phyloP scores from a whole-genome alignment of 129 eudicot genomes.

The Arctium lappa region DNA sequence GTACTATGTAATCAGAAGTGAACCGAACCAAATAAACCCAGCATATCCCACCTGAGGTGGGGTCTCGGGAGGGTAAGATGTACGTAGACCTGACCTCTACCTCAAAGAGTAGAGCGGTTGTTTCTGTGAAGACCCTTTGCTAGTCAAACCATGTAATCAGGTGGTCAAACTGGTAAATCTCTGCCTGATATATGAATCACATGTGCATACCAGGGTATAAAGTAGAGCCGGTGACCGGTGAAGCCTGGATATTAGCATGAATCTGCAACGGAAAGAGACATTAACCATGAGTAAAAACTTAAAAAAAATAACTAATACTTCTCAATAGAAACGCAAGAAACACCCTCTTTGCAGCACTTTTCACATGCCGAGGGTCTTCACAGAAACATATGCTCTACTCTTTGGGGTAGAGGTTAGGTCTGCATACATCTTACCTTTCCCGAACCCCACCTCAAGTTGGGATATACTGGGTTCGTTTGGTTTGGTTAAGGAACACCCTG shows the following conservation, averaged over 20 bases:
- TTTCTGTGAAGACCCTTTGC: too few species aligned
- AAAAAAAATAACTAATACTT: neutral
- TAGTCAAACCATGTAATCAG: neutral
- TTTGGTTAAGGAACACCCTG: neutral
- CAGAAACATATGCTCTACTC: neutral
- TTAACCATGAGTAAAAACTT: neutral
- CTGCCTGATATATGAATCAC: neutral
- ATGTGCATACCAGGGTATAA: constrained; percentile 65
- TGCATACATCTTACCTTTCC: too few species aligned
- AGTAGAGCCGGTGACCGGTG: constrained; percentile 72
- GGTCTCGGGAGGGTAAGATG: too few species aligned
- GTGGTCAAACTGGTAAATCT: neutral
- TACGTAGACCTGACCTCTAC: too few species aligned
- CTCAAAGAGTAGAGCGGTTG: too few species aligned
- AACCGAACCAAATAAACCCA: too few species aligned
- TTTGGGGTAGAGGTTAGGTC: neutral
- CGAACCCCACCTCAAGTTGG: neutral
- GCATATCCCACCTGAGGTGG: too few species aligned
- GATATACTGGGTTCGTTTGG: neutral
- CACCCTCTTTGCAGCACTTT: neutral
- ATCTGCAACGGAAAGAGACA: constrained; percentile 39
- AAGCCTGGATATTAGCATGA: constrained; percentile 82
- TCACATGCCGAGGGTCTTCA: neutral
- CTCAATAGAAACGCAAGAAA: neutral
- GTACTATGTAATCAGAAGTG: neutral